Evolutionary conservation across 2,329 filamentous ascomycete species (phyloP).

Genomic region (Purpureocillium takamizusanense): DNA sequence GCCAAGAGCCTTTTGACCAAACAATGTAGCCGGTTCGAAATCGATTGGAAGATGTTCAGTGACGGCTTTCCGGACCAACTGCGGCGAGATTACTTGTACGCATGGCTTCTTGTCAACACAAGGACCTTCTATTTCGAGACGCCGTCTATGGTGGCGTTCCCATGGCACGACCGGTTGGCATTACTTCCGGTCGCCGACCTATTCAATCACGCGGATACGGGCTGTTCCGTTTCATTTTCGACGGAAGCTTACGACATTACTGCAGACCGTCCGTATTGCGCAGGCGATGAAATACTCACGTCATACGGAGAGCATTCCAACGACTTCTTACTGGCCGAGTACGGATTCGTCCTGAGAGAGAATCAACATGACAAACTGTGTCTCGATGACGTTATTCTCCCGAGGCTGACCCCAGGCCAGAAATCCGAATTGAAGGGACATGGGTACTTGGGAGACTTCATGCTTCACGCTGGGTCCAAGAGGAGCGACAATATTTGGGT

Average conservation of each 20-base stretch:
- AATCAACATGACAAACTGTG: constrained; percentile 41
- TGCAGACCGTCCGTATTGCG: constrained; percentile 38
- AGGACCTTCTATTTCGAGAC: constrained; percentile 44
- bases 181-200: constrained; percentile 61
- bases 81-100: constrained; percentile 30
- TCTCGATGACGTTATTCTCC: constrained; percentile 38
- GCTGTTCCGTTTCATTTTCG: constrained; percentile 44
- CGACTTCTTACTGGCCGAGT: constrained; percentile 65
- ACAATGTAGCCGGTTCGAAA: constrained; percentile 35
- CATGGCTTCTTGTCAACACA: constrained; percentile 47
- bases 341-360: constrained; percentile 39
- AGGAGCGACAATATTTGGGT: constrained; percentile 45
- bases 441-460: constrained; percentile 41
- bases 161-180: constrained; percentile 47
- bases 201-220: constrained; percentile 44
- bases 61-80: constrained; percentile 13
- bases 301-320: constrained; percentile 64
- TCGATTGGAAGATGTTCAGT: constrained; percentile 25
- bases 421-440: constrained; percentile 30
- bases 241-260: constrained; percentile 43
- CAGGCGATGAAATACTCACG: constrained; percentile 58
- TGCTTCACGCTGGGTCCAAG: constrained; percentile 35
- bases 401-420: constrained; percentile 25
- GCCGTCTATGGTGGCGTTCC: constrained; percentile 25
- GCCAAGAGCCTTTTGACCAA: constrained; percentile 35